Base-by-base conservation (phyloP, 129 eudicot species). In the Helichrysum umbraculigerum region DNA sequence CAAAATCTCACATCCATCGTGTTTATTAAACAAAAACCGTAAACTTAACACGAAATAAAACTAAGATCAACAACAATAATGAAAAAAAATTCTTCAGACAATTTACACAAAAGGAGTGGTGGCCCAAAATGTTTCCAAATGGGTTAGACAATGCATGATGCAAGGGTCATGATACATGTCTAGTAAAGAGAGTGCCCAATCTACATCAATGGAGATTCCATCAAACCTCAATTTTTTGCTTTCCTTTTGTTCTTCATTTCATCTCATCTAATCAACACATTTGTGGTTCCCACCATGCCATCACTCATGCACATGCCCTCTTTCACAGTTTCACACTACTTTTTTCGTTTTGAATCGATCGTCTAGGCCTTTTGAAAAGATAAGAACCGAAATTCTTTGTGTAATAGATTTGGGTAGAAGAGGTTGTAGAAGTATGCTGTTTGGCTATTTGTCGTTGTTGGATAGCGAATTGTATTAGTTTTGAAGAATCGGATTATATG, bases 161-260 rank as follows among this genome's bases (percentile, higher is more conserved):
- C 81, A 85, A 82, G 64, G 72, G 83, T 82, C 91, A 92, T 92
- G 91, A 92, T 89, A 84, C 88, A 89, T 92, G 97, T 92, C 91
- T 86, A 78, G 58, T 83, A 85, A 88, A 91, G 96, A 35, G 78
- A 83, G 75, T 77, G 81, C 86, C 84, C 85, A 65, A 79, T 84
- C 87, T 79, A 87, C 85, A 88, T 86, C 93, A 81, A 62, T 74
- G 20, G 81, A 84, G 87, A 83, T 89, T 84, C 87, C 86, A 86
- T 70, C 81, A 81, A 81, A 76, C 84, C 81, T 71, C 82, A 77
- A 39, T 82, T 80, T 85, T 82, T 80, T 85, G 80, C 73, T 67
- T 82, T 82, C 78, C 66, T 75, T 74, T 85, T 61, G 58, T 51
- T 85, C 77, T 51, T 81, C 74, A 77, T 74, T 66, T 72, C 78